Base-by-base conservation (phyloP, 371 early-diverging fungal genomes). In the Mortierella sp. region DNA sequence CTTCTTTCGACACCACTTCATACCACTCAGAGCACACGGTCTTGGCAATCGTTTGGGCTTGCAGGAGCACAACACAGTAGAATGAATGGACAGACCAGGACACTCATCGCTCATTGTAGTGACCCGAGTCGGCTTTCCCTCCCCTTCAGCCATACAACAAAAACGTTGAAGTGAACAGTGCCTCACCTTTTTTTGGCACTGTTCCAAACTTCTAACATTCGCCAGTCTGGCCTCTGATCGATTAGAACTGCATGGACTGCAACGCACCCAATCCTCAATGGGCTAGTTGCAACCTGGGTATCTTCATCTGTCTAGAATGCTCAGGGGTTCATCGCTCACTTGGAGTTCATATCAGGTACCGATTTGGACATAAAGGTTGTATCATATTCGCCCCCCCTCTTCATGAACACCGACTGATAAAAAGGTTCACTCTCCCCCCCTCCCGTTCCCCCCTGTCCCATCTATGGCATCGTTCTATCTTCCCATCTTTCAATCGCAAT, bases 231-330 rank as follows among this genome's bases (percentile, higher is more conserved):
- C 41, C 10, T 19, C 28, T 19, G 54, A 18, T 49, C 13, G 7
- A 10, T 38, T 83, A 89, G 79, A 85, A 79, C 24, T 94, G 94
- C 76, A 89, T 95, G 62, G 95, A 94, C 73, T 95, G 95, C 81
- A 86, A 87, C 46, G 89, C 90, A 12, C 92, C 93, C 48, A 91
- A 91, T 61, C 95, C 94, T 26, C 92, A 92, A 59, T 96, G 98
- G 99, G 98, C 98, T 13, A 93, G 93, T 68, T 94, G 96, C 18
- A 92, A 94, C 26, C 92, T 95, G 76, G 98, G 98, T 45, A 95
- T 94, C 71, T 98, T 98, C 72, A 93, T 99, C 65, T 99, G 99
- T 82, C 83, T 99, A 48, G 95, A 98, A 67, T 97, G 96, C 81
- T 95, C 96, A 28, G 98, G 96, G 28, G 86, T 90, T 42, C 96